These are phyloP conservation scores for Candida manassasensis DNA, from an alignment of 805 yeast species.

Conservation along the genomic window DNA sequence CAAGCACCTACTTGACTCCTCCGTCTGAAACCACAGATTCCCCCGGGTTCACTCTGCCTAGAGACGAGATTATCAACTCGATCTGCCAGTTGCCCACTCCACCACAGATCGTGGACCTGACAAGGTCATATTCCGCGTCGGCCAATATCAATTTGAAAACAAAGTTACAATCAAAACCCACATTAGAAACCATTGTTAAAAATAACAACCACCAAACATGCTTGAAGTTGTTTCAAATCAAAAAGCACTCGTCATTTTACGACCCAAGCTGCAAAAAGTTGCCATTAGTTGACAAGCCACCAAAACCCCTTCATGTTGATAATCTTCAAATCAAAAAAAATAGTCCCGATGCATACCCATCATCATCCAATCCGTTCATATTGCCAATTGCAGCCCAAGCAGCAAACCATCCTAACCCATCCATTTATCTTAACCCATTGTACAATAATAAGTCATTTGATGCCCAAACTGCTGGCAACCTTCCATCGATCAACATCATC, in stretches of 20 bases:
- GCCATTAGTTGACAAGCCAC: constrained; percentile 10
- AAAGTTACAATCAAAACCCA: constrained; percentile 18
- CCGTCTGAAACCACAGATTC: constrained; percentile 3
- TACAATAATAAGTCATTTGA: constrained; percentile 2
- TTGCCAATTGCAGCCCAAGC: constrained; percentile 7
- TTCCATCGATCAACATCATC: constrained; percentile 41
- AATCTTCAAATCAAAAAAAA: not conserved
- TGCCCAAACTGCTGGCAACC: constrained; percentile 9
- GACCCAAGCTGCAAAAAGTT: constrained; percentile 3
- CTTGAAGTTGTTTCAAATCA: constrained; percentile 36
- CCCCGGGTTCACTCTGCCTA: not conserved
- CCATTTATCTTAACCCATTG: constrained; percentile 9
- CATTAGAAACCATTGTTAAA: constrained; percentile 12
- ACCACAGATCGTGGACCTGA: not conserved
- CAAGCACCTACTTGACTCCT: constrained; percentile 4
- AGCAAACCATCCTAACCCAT: constrained; percentile 4
- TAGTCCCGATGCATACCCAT: not conserved
- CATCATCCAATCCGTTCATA: constrained; percentile 6
- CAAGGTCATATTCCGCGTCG: constrained; percentile 13
- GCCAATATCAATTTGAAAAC: constrained; percentile 22
- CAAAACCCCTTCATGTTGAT: constrained; percentile 1
- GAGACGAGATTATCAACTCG: constrained; percentile 3
- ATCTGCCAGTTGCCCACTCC: constrained; percentile 13
- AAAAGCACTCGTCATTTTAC: constrained; percentile 30
- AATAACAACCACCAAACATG: constrained; percentile 11